Base-by-base conservation (phyloP, 1,284 basidiomycete genomes). In the Leccinum huronense region DNA sequence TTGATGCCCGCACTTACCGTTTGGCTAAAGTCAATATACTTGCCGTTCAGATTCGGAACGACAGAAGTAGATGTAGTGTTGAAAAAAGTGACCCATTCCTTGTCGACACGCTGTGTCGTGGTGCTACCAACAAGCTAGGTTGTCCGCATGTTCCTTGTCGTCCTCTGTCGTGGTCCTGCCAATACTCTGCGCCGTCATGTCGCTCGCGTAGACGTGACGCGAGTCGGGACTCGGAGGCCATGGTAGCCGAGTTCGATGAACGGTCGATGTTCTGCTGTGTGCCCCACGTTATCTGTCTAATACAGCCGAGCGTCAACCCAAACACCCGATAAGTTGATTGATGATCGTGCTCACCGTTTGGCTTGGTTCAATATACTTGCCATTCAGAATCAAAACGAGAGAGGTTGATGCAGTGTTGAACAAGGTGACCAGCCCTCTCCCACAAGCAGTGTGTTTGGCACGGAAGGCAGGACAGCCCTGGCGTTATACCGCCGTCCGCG, bases 221-320 rank as follows among this genome's bases (percentile, higher is more conserved):
- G 83, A 3, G 84, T 87, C 13, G 23, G 23, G 23, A 23, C 23
- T 23, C 83, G 84, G 70, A 99, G 99, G 55, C 84, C 90, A 13
- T 97, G 92, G 74, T 99, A 98, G 85, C 58, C 34, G 34, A 36
- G 34, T 36, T 36, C 34, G 34, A 36, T 5, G 98, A 83, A 70
- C 97, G 91, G 59, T 99, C 97, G 0, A 92, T 87, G 0, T 94
- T 89, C 72, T 97, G 95, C 1, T 88, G 85, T 9, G 93, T 89
- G 38, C 97, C 97, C 93, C 95, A 99, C 3, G 93, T 23, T 23
- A 23, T 23, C 91, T 76, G 99, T 93, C 68, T 95, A 95, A 64
- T 8, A 10, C 27, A 10, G 53, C 42, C 61, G 19, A 10, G 63
- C n/a, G 34, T 38, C 16, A 14, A 36, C 34, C 53, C 36, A 7